These are phyloP conservation scores for Xylariaceae sp. DNA, from an alignment of 2,329 filamentous ascomycete species.

Conservation along the genomic window DNA sequence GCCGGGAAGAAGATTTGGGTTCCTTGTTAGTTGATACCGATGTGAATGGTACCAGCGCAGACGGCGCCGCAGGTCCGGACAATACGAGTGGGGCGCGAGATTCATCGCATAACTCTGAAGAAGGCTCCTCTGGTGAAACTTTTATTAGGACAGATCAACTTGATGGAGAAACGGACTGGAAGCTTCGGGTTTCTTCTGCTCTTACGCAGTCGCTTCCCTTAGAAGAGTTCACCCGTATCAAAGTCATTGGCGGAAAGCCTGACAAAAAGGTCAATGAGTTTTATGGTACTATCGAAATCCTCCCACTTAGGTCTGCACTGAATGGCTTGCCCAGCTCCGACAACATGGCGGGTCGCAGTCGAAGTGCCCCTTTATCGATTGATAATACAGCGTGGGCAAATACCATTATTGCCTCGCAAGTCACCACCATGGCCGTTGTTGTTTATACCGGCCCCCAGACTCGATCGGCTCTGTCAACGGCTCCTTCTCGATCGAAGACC, in stretches of 20 bases:
- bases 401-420: slow-evolving; percentile 91
- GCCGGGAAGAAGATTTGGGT: slow-evolving; percentile 34
- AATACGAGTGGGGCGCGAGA: slow-evolving; percentile 32
- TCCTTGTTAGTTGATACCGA: slow-evolving; percentile 39
- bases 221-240: slow-evolving; percentile 63
- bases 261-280: slow-evolving; percentile 95
- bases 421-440: slow-evolving; percentile 79
- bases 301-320: slow-evolving; percentile 50
- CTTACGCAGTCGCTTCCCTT: slow-evolving; percentile 73
- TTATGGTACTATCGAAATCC: slow-evolving; percentile 76
- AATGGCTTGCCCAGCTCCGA: slow-evolving; percentile 36
- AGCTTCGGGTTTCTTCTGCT: slow-evolving; percentile 80
- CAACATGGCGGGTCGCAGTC: slow-evolving; percentile 35
- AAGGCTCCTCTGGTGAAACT: slow-evolving; percentile 67
- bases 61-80: slow-evolving; percentile 32
- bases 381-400: slow-evolving; percentile 99
- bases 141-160: slow-evolving; percentile 97
- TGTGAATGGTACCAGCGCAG: slow-evolving; percentile 19
- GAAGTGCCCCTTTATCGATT: slow-evolving; percentile 73
- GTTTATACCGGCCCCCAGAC: slow-evolving; percentile 95
- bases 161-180: slow-evolving; percentile 98
- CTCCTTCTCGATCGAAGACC: slow-evolving; percentile 86
- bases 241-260: slow-evolving; percentile 79
- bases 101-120: slow-evolving; percentile 31
- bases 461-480: slow-evolving; percentile 86